Base-by-base conservation (phyloP, 164 flowering plant genomes). In the Liriodendron chinense region DNA sequence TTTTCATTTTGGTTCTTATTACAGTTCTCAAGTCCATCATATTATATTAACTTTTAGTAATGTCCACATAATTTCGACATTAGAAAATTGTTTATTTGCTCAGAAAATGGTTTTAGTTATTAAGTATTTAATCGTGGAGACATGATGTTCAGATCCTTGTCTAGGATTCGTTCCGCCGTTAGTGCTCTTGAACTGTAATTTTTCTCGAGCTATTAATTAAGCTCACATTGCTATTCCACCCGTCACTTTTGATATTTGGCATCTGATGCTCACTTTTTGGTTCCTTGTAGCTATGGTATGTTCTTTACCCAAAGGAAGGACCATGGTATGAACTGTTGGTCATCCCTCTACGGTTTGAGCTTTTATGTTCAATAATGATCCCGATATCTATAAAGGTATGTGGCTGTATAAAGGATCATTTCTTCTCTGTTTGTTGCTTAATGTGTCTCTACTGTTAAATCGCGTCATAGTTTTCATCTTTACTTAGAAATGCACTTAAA, bases 291-390 rank as follows among this genome's bases (percentile, higher is more conserved):
- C 95, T 77, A 88, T 96, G 99, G 99, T 96, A 94, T 84, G 98
- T 94, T 77, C 77, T 57, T 69, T 94, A 96, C 82, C 99, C 99
- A 59, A 65, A 82, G 49, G 94, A 92, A 84, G 94, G 88, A 43
- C 98, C 98, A n/a, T 96, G 98, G 99, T 96, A 89, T 85, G 98
- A 96, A 77, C 81, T 96, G 24, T 76, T 96, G 83, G 86, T 96
- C 71, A 96, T 96, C 73, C 99, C 99, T 75, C 83, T 96, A 69
- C 94, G 99, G 75, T 96, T 96, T 88, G 99, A 96, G 90, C 98
- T 96, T 79, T 90, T 96, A 28, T 96, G 99, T 83, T 96, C 99
- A 82, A 96, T 96, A 78, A 96, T 96, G 99, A 96, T 96, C 72
- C 99, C 99, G 16, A 96, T 96, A 78, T 96, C 98, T 22, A 94